These are phyloP conservation scores for Saccharomycopsis sp. DNA, from an alignment of 805 yeast species.

Conservation along the genomic window DNA sequence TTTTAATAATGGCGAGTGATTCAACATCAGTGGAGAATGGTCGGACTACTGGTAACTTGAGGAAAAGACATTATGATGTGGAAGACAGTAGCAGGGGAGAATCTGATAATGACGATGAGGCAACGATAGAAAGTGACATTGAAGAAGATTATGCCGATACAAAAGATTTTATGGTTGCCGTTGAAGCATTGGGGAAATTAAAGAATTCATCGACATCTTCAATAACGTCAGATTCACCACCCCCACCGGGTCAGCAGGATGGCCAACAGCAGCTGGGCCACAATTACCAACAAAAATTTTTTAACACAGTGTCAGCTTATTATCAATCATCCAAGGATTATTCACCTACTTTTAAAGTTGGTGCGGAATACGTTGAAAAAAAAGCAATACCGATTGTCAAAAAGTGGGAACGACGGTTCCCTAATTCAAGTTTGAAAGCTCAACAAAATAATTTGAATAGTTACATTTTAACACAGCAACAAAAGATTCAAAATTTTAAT, in stretches of 20 bases:
- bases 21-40: no score
- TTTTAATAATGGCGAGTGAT: no score
- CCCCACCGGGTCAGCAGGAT: not conserved
- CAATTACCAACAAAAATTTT: slow-evolving; percentile 16
- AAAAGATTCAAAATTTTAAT: slow-evolving; percentile 16
- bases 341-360: slow-evolving; percentile 21
- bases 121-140: slow-evolving; percentile 4
- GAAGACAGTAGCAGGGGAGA: not conserved
- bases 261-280: no score
- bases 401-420: slow-evolving; percentile 14
- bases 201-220: slow-evolving; percentile 14
- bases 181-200: slow-evolving; percentile 20
- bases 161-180: slow-evolving; percentile 16
- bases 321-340: slow-evolving; percentile 21
- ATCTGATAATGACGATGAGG: not conserved
- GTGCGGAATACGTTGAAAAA: slow-evolving; percentile 22
- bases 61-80: not conserved
- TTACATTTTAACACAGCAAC: slow-evolving; percentile 17
- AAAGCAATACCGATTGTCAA: slow-evolving; percentile 20
- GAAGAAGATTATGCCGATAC: slow-evolving; percentile 3
- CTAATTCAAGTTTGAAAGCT: slow-evolving; percentile 4
- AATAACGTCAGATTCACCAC: slow-evolving; percentile 3
- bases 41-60: no score
- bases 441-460: slow-evolving; percentile 2
- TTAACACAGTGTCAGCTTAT: slow-evolving; percentile 18